phyloP scores from a whole-genome alignment of 2,329 filamentous ascomycete genomes.

The Colletotrichum viniferum region DNA sequence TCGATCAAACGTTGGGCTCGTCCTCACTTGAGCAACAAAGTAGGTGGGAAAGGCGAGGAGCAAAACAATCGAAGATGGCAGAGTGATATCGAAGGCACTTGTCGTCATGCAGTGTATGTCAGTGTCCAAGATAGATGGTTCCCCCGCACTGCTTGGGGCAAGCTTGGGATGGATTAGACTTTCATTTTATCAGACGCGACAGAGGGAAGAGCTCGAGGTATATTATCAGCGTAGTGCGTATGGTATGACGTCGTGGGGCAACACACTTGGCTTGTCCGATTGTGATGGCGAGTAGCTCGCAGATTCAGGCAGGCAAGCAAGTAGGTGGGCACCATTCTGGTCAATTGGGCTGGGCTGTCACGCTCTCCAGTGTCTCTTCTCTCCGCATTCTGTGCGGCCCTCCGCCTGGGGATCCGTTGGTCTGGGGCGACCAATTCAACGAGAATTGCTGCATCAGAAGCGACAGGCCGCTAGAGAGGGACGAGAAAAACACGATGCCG shows the following conservation, averaged over 20 bases:
- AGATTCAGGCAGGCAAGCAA: neutral
- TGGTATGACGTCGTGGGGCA: constrained; percentile 20
- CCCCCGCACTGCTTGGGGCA: constrained; percentile 3
- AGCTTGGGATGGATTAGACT: constrained; percentile 6
- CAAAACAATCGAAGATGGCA: neutral
- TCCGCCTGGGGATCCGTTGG: neutral
- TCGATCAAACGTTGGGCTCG: constrained; percentile 1
- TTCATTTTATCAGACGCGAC: neutral
- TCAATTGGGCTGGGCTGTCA: neutral
- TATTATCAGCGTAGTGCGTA: neutral
- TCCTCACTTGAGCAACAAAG: neutral
- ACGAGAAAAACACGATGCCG: constrained; percentile 4
- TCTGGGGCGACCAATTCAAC: constrained; percentile 20
- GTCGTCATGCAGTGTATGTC: neutral
- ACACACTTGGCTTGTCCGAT: neutral
- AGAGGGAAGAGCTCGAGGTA: constrained; percentile 9
- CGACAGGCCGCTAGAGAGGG: neutral
- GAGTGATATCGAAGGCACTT: neutral
- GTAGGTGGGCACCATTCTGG: neutral
- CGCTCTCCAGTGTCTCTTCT: neutral
- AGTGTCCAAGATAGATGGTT: neutral
- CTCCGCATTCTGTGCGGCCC: neutral
- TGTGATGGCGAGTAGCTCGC: neutral
- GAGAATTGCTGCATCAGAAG: constrained; percentile 17
- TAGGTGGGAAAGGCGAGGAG: neutral